Conservation (phyloP, 2,329 filamentous ascomycete species). For the Talaromyces islandicus region DNA sequence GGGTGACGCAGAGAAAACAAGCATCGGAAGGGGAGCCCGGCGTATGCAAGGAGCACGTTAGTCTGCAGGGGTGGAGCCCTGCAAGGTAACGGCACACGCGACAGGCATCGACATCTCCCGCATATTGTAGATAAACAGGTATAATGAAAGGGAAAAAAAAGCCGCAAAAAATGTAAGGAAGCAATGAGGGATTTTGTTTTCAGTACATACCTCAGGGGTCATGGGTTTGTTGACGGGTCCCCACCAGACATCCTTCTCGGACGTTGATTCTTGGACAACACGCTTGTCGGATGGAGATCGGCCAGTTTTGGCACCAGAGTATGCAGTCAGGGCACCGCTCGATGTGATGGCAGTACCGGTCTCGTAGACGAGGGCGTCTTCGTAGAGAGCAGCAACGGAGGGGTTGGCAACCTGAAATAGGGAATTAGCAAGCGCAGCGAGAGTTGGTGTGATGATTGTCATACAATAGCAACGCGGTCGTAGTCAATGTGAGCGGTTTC, state of each 20-base stretch:
- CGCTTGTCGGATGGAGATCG: conserved; percentile 96
- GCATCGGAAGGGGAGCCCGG: conserved; percentile 14
- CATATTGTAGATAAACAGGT: not conserved
- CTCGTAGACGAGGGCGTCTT: conserved; percentile 98
- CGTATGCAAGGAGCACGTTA: conserved; percentile 10
- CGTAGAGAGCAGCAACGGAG: conserved; percentile 90
- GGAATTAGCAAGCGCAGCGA: not conserved
- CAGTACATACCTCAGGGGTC: conserved; percentile 77
- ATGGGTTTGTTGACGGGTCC: conserved; percentile 99
- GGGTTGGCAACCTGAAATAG: conserved; percentile 68
- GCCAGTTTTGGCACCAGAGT: conserved; percentile 96
- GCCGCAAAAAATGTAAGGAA: conserved; percentile 1
- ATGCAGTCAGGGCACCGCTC: conserved; percentile 88
- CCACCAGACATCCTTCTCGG: conserved; percentile 96
- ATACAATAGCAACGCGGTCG: conserved; percentile 92
- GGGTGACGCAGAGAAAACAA: conserved; percentile 12
- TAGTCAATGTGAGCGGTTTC: conserved; percentile 99
- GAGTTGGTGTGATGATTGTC: conserved; percentile 23
- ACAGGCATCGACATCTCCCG: conserved; percentile 11
- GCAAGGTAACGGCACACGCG: conserved; percentile 13
- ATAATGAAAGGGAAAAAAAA: conserved; percentile 9
- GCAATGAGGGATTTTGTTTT: conserved; percentile 1
- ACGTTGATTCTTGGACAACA: conserved; percentile 85
- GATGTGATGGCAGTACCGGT: conserved; percentile 96
- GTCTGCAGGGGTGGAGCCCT: conserved; percentile 8